Percentiles rank a stretch among this genome's conserved stretches.
phyloP scores from a whole-genome alignment of 2,329 filamentous ascomycete species.

The Plenodomus tracheiphilus region DNA sequence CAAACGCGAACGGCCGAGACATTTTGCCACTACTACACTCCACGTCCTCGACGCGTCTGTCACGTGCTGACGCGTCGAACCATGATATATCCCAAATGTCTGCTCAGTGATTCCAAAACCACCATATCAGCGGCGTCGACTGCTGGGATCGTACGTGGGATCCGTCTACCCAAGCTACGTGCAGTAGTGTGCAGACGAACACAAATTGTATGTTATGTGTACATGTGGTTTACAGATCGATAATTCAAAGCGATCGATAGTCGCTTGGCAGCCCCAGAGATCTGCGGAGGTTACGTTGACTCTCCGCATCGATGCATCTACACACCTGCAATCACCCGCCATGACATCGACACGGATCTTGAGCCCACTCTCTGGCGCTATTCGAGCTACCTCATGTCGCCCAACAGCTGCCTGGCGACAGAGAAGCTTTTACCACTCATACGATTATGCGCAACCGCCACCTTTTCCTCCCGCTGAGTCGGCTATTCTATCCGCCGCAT shows the following conservation, averaged over 20 bases:
- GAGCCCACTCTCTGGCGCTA: conserved; percentile 25
- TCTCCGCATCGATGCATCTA: conserved; percentile 20
- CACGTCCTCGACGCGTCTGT: conserved; percentile 9
- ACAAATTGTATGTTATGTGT: neutral
- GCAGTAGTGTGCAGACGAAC: neutral
- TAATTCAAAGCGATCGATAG: conserved; percentile 9
- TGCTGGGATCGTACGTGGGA: neutral
- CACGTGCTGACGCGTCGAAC: conserved; percentile 13
- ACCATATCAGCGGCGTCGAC: neutral
- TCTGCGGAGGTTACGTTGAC: conserved; percentile 13
- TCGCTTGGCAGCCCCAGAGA: conserved; percentile 29
- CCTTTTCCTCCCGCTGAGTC: conserved; percentile 71
- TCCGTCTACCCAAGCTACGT: neutral
- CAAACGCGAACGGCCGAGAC: neutral
- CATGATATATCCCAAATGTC: no score
- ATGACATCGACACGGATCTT: conserved; percentile 37
- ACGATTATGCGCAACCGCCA: conserved; percentile 49
- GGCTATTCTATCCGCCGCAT: conserved; percentile 78
- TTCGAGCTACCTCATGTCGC: conserved; percentile 27
- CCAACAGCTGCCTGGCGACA: conserved; percentile 18
- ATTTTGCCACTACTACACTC: conserved; percentile 23
- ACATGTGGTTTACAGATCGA: neutral
- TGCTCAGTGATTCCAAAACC: no score
- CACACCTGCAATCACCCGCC: conserved; percentile 15
- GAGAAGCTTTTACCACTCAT: conserved; percentile 39